Evolutionary conservation across 202 grass and related monocot genomes (phyloP), one percentile per base, ranked within the genome.

Genomic region (Sporobolus alterniflorus): DNA sequence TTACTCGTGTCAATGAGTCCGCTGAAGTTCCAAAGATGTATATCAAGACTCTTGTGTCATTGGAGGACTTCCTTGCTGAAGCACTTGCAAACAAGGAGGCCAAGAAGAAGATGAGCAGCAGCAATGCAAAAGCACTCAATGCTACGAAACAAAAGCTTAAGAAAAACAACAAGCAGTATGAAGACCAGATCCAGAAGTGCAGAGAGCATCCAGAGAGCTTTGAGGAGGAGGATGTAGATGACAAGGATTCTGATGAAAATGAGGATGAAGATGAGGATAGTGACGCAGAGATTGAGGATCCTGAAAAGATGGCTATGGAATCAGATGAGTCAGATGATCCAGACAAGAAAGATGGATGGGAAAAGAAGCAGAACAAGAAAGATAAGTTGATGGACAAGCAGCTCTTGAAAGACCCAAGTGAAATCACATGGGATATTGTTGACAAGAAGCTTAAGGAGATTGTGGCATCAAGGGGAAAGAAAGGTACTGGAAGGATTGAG

Each of bases 61-160:
- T 98, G 25, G 95, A 98, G 73, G 95, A 98, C 76, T 98, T 95
- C 73, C 83, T 98, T 54, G 79, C 90, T 31, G 85, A 95, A 76
- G 87, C 95, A 18, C 82, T 91, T 79, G 92, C 92, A 8, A 98
- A 98, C 61, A 98, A 98, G 81, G 95, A 98, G 68, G 90, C 86
- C 56, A 98, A 98, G 88, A 98, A 90, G 82, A 98, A 95, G 82
- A 98, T 98, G 95, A 98, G 95, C 82, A 98, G 88, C 82, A 98
- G 90, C 79, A 98, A 98, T 40, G 79, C 90, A 0, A 95, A 91
- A 57, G 95, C 95, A 2, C 65, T 98, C 15, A 98, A 90, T 69
- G 88, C 84, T 9, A 89, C 93, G 92, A 98, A 83, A 63, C 95
- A 98, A 60, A 98, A 98, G 61, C 86, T 98, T 40, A 98, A 95